Base-by-base conservation (phyloP, 1,284 basidiomycete species). In the Sporisorium scitamineum region DNA sequence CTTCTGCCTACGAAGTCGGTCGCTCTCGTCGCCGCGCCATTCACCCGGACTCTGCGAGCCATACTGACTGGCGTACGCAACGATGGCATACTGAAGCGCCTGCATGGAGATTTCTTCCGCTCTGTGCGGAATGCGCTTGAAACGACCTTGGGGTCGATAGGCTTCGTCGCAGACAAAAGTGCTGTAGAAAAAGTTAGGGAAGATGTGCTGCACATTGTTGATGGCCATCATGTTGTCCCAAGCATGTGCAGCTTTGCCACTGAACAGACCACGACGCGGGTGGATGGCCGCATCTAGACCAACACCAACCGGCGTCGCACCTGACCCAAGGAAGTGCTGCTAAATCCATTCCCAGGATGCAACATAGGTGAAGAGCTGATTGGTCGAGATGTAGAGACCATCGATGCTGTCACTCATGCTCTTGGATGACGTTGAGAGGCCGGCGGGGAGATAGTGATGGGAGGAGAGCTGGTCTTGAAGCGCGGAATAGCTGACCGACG, bases 71-170 rank as follows among this genome's bases (percentile, higher is more conserved):
- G 71, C 71, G 51, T 74, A 74, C 11, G 71, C 71, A 7, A 70
- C 55, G 50, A 74, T 74, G 31, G 71, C 62, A 31, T 70, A 74
- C n/a, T 70, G 62, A 1, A 74, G 42, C 18, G 71, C 71, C 34
- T 70, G 61, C 61, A 65, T 66, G 13, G 71, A 74, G 45, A 74
- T 60, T 44, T 74, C 61, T 22, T 74, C 67, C n/a, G 71, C 71
- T 53, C 39, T 62, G 34, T 56, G 56, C 7, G 71, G 63, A 11
- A 60, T 42, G 26, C 65, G 70, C 53, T 45, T 65, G 54, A 74
- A 70, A 5, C 71, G 66, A 5, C 62, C 62, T 6, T 41, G 39
- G 8, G 62, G 62, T 27, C 67, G 58, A 37, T 54, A 66, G 20
- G 67, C 66, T 39, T 74, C 71, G 45, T 74, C 71, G 42, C 71